Evolutionary conservation across 306 rosid species (phyloP), one percentile per base, ranked within the genome.

Genomic region (Hippophae tibetana): DNA sequence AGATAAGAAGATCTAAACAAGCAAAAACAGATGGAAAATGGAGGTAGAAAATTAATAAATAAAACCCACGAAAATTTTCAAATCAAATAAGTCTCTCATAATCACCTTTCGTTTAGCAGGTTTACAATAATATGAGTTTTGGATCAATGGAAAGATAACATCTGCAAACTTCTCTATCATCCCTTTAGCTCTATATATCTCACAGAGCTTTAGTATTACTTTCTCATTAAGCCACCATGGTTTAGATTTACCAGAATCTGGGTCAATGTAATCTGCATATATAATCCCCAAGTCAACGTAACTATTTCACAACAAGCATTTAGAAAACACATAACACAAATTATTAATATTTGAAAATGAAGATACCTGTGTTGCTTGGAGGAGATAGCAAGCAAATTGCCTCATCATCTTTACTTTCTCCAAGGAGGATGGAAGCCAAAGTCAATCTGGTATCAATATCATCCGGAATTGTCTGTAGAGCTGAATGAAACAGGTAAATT

Each of bases 381-480:
- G 90, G 94, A 71, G 89, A 78, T 51, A 87, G 72, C 77, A 90
- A 72, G 11, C 78, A 76, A 69, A 85, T 79, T 57, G 89, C 98
- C 69, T 90, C 98, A 65, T 81, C 89, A 62, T 67, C 81, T 69
- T 76, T 83, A 70, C 63, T 81, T 69, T 90, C 92, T 72, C 87
- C 96, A 56, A 90, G 83, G 31, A 90, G 87, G 71, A 90, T 85
- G 68, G 92, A 87, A 70, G 92, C 82, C 78, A 90, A 78, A 66
- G 78, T 72, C 55, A 90, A 76, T 13, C 98, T 83, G 7, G 84
- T 81, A 71, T 81, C 84, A 69, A 87, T 74, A 69, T 90, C 74
- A 70, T 83, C 84, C 60, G 76, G 68, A 56, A 78, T 73, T 47
- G 74, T 73, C 78, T 85, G 75, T 6, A 90, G 69, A 56, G 84